Evolutionary conservation across 2,329 filamentous ascomycete species (phyloP).

Genomic region (Xylaria sp.): DNA sequence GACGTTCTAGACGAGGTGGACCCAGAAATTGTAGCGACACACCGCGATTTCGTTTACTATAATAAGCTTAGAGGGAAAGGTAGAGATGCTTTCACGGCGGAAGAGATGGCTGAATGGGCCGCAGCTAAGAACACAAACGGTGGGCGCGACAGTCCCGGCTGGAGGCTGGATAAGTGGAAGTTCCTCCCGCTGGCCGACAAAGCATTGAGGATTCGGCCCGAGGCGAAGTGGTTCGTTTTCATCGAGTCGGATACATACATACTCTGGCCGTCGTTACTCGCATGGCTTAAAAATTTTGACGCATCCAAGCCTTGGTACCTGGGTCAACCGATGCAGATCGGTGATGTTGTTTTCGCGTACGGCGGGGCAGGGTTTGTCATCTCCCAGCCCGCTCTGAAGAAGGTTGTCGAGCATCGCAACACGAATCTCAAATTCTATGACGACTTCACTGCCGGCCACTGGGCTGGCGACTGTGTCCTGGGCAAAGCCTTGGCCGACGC

Average conservation of each 20-base stretch:
- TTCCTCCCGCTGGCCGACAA: slow-evolving; percentile 65
- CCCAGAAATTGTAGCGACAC: slow-evolving; percentile 50
- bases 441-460: slow-evolving; percentile 56
- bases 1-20: slow-evolving; percentile 60
- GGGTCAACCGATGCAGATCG: slow-evolving; percentile 63
- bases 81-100: slow-evolving; percentile 53
- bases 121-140: slow-evolving; percentile 45
- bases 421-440: slow-evolving; percentile 55
- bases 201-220: slow-evolving; percentile 52
- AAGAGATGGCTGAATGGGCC: slow-evolving; percentile 45
- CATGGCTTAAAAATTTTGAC: slow-evolving; percentile 63
- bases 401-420: slow-evolving; percentile 55
- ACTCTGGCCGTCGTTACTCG: slow-evolving; percentile 61
- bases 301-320: slow-evolving; percentile 60
- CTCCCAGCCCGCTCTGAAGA: slow-evolving; percentile 60
- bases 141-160: slow-evolving; percentile 56
- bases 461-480: slow-evolving; percentile 62
- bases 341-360: slow-evolving; percentile 60
- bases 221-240: slow-evolving; percentile 68
- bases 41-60: slow-evolving; percentile 63
- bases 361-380: slow-evolving; percentile 64
- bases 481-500: slow-evolving; percentile 58
- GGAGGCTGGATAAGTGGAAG: slow-evolving; percentile 68
- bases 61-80: slow-evolving; percentile 57
- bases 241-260: slow-evolving; percentile 69